These are phyloP conservation scores for Suhomyces prunicola DNA, from an alignment of 805 yeast species.

Conservation along the genomic window DNA sequence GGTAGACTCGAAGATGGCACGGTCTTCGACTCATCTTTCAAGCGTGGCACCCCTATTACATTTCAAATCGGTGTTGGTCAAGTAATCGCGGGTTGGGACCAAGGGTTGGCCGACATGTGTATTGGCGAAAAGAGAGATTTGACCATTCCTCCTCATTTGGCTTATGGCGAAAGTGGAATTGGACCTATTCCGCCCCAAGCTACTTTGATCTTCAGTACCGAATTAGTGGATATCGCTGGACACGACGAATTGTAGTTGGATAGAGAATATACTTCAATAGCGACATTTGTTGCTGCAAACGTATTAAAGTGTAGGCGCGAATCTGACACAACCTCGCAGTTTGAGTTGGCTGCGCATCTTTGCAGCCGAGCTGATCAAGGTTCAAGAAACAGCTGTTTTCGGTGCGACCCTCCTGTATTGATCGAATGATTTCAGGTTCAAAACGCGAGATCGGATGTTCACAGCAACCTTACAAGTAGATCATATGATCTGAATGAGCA, in stretches of 20 bases:
- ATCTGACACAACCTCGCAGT: background rate
- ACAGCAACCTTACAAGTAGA: background rate
- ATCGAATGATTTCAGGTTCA: background rate
- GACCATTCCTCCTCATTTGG: slow-evolving; percentile 75
- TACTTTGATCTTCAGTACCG: slow-evolving; percentile 64
- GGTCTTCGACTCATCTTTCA: slow-evolving; percentile 70
- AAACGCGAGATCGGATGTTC: background rate
- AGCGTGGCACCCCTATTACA: slow-evolving; percentile 62
- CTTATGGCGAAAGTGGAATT: slow-evolving; percentile 73
- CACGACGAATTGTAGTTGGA: slow-evolving; percentile 13
- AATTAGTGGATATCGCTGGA: slow-evolving; percentile 53
- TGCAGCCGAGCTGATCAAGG: background rate
- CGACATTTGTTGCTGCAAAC: background rate
- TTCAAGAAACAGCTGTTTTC: background rate
- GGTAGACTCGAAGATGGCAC: slow-evolving; percentile 68
- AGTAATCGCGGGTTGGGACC: slow-evolving; percentile 90
- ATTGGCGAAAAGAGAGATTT: slow-evolving; percentile 81
- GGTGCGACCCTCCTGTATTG: background rate
- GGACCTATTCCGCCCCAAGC: slow-evolving; percentile 79
- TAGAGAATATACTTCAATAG: background rate
- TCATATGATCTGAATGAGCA: background rate
- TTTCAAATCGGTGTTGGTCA: slow-evolving; percentile 76
- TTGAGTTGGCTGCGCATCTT: background rate
- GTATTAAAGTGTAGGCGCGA: background rate
- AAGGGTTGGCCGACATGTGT: slow-evolving; percentile 75